These are phyloP conservation scores for Coelastrella sp. DNA, from an alignment of 139 green algal genomes.

Conservation along the genomic window DNA sequence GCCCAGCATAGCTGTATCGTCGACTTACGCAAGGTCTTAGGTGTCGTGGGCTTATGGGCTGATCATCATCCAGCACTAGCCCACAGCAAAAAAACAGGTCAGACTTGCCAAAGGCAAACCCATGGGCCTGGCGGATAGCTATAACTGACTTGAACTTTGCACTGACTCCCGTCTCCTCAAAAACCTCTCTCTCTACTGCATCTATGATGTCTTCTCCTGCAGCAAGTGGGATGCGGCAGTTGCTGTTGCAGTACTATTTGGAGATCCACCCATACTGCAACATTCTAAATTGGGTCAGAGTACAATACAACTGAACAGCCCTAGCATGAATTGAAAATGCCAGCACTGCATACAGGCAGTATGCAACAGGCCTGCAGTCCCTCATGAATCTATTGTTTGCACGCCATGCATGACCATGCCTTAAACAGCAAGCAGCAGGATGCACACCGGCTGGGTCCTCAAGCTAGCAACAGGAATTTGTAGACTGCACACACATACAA, in stretches of 20 bases:
- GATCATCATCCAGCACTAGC: background rate
- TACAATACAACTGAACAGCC: no score
- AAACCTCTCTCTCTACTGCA: slow-evolving; percentile 76
- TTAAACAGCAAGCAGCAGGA: no score
- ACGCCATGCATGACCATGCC: no score
- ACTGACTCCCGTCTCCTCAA: slow-evolving; percentile 70
- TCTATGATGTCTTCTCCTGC: slow-evolving; percentile 70
- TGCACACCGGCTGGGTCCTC: no score
- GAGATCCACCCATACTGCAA: background rate
- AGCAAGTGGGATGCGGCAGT: background rate
- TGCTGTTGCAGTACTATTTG: background rate
- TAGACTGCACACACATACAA: background rate
- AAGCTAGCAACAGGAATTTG: no score
- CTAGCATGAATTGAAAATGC: no score
- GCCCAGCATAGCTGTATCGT: no score
- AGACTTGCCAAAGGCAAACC: slow-evolving; percentile 83
- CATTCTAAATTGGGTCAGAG: no score
- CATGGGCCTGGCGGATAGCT: slow-evolving; percentile 79
- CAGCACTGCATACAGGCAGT: no score
- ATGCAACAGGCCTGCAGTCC: no score
- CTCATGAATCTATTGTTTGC: no score
- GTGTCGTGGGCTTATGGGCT: background rate
- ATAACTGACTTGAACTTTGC: slow-evolving; percentile 73
- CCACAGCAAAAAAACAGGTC: slow-evolving; percentile 84
- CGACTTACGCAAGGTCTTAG: background rate